Conservation (phyloP, 345 rosid species). For the Lenwebbia sp. region DNA sequence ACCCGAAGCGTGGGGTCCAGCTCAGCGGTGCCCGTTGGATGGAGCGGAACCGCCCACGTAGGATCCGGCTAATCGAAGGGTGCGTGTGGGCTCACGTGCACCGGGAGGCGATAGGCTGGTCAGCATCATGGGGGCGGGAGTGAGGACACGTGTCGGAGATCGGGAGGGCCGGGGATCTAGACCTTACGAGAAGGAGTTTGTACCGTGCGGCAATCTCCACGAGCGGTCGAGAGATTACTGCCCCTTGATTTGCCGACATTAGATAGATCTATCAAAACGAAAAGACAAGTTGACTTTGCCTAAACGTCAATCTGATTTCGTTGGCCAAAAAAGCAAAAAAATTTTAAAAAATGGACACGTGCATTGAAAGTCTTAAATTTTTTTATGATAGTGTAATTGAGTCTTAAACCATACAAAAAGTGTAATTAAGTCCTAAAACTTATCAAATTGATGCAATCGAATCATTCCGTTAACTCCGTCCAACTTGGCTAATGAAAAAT, state of each 20-base stretch:
- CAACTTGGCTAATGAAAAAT: no score
- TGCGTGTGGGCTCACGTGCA: not conserved
- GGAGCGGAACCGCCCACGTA: not conserved
- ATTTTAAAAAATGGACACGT: not conserved
- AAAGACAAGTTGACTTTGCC: not conserved
- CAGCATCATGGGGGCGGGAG: not conserved
- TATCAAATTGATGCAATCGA: no score
- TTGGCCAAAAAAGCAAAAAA: not conserved
- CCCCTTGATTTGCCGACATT: slow-evolving; percentile 3
- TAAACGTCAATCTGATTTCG: not conserved
- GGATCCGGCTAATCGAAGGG: not conserved
- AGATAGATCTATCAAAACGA: not conserved
- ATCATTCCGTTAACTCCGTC: no score
- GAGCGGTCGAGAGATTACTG: not conserved
- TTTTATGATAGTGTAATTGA: no score
- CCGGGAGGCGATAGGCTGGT: not conserved
- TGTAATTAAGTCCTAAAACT: no score
- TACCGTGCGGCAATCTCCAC: not conserved
- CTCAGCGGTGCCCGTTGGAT: not conserved
- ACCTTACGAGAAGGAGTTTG: not conserved
- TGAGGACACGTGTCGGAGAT: slow-evolving; percentile 6
- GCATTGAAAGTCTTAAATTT: no score
- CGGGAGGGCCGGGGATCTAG: slow-evolving; percentile 2
- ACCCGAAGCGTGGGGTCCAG: not conserved
- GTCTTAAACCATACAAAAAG: no score